These are phyloP conservation scores for Neofusicoccum sp. DNA, from an alignment of 2,329 filamentous ascomycete genomes.

Conservation along the genomic window DNA sequence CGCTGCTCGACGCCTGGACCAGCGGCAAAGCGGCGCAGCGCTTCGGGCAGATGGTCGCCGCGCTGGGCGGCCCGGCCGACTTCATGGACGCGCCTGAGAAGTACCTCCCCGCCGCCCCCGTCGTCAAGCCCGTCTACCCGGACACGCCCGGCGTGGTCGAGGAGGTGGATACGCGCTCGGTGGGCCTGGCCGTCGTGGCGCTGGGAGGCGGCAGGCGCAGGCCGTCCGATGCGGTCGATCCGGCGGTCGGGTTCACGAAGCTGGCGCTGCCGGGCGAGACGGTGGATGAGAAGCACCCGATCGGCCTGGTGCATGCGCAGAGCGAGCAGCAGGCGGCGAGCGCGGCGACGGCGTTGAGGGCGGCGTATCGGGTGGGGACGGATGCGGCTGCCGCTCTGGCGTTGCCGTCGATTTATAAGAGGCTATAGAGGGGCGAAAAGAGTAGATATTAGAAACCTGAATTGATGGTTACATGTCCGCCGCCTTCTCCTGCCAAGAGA, in stretches of 20 bases:
- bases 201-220: conserved; percentile 14
- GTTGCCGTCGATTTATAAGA: not conserved
- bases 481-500: no score
- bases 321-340: conserved; percentile 6
- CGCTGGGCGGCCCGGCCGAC: conserved; percentile 5
- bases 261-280: conserved; percentile 12
- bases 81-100: not conserved
- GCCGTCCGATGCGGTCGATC: conserved; percentile 8
- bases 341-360: conserved; percentile 4
- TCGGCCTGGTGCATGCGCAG: conserved; percentile 14
- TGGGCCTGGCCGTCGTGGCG: conserved; percentile 17
- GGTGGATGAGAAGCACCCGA: not conserved
- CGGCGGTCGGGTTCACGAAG: conserved; percentile 12
- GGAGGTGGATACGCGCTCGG: conserved; percentile 12
- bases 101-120: conserved; percentile 2
- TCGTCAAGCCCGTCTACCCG: conserved; percentile 2
- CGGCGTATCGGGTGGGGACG: conserved; percentile 7
- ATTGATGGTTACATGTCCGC: no score
- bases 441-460: no score
- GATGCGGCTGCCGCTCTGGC: not conserved
- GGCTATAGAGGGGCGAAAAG: not conserved
- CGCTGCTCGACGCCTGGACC: conserved; percentile 12
- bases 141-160: conserved; percentile 4
- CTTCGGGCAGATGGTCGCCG: conserved; percentile 8
- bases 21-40: conserved; percentile 6